Evolutionary conservation across 495 filamentous ascomycete species (phyloP).

Genomic region (Chaetomidium leptoderma): DNA sequence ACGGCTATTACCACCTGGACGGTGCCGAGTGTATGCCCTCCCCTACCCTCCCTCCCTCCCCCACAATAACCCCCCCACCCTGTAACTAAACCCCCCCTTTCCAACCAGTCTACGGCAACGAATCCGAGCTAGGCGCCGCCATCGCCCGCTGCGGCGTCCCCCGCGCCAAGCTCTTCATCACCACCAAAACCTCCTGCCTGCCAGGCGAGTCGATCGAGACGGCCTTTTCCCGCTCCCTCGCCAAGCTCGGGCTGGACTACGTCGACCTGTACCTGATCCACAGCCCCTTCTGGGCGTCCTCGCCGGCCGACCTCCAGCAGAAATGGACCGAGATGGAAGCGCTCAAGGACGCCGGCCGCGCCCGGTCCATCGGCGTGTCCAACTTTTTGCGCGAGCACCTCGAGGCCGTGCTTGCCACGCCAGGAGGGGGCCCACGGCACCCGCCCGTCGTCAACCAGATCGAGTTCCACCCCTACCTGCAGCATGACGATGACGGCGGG

Average conservation of each 20-base stretch:
- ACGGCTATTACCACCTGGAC: slow-evolving; percentile 74
- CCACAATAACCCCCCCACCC: not conserved
- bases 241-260: slow-evolving; percentile 71
- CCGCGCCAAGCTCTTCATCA: slow-evolving; percentile 68
- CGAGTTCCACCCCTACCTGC: slow-evolving; percentile 84
- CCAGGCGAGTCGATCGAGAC: slow-evolving; percentile 52
- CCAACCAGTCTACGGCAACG: slow-evolving; percentile 75
- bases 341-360: slow-evolving; percentile 64
- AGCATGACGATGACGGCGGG: slow-evolving; percentile 50
- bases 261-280: slow-evolving; percentile 87
- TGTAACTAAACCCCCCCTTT: slow-evolving; percentile 1
- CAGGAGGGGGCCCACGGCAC: slow-evolving; percentile 57
- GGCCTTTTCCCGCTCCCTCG: slow-evolving; percentile 66
- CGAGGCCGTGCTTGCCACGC: slow-evolving; percentile 63
- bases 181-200: slow-evolving; percentile 64
- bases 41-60: not conserved
- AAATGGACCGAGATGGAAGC: slow-evolving; percentile 77
- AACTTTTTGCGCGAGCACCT: slow-evolving; percentile 71
- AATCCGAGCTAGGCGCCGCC: slow-evolving; percentile 67
- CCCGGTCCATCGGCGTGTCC: slow-evolving; percentile 76
- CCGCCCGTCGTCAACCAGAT: slow-evolving; percentile 79
- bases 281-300: slow-evolving; percentile 62
- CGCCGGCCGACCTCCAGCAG: slow-evolving; percentile 58
- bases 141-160: slow-evolving; percentile 64
- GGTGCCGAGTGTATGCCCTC: slow-evolving; percentile 58